Evolutionary conservation across 1,139 yeast species (phyloP).

Genomic region (Kurtzmaniella quercitrusa): DNA sequence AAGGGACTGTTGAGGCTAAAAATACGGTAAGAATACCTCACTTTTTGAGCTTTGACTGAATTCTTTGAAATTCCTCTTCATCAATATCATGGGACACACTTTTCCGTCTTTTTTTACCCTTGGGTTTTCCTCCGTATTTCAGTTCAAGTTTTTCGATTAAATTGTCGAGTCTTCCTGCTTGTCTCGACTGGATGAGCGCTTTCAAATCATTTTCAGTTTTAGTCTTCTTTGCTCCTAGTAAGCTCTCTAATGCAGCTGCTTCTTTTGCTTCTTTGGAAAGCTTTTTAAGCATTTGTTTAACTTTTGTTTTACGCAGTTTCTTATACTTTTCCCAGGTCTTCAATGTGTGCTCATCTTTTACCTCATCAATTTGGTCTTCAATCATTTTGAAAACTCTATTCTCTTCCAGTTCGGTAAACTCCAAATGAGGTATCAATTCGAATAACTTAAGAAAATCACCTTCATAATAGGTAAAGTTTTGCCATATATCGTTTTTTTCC

Average conservation of each 20-base stretch:
- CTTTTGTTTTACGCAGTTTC: constrained; percentile 41
- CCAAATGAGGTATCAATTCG: constrained; percentile 75
- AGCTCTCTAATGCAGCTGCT: constrained; percentile 57
- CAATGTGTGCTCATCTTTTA: constrained; percentile 25
- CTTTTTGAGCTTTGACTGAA: constrained; percentile 24
- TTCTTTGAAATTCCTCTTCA: constrained; percentile 28
- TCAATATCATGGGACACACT: constrained; percentile 20
- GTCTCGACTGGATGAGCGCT: constrained; percentile 47
- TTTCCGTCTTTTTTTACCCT: constrained; percentile 28
- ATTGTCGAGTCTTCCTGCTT: constrained; percentile 39
- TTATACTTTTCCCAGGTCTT: constrained; percentile 54
- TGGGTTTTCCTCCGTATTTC: constrained; percentile 44
- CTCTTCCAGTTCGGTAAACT: constrained; percentile 58
- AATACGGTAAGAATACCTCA: too few species aligned
- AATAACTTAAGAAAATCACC: constrained; percentile 71
- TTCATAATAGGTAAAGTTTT: constrained; percentile 53
- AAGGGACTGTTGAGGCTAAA: constrained; percentile 1
- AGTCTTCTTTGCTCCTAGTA: constrained; percentile 34
- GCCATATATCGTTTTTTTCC: constrained; percentile 61
- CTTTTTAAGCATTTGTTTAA: constrained; percentile 42
- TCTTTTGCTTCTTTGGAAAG: constrained; percentile 62
- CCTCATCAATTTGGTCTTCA: constrained; percentile 34
- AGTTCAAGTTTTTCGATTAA: constrained; percentile 50
- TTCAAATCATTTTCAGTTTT: constrained; percentile 43
- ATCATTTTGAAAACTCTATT: constrained; percentile 54